Percentiles rank a stretch among this genome's conserved stretches.
Evolutionary conservation across 1,284 basidiomycete genomes (phyloP).

Genomic region (Schizopora paradoxa): DNA sequence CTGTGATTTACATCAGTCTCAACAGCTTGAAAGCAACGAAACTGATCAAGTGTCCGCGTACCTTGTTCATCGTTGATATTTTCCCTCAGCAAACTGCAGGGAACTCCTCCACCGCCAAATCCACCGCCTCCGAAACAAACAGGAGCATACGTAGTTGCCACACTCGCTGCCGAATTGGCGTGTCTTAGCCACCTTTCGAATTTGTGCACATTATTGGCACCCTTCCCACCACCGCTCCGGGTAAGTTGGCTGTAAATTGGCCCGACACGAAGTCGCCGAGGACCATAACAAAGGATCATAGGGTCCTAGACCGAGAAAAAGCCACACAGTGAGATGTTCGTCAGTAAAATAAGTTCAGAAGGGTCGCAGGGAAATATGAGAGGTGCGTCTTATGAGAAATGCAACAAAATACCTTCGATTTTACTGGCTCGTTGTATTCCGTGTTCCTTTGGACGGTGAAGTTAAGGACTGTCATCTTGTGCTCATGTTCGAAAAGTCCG

Average conservation of each 20-base stretch:
- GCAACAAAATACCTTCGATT: slow-evolving; percentile 72
- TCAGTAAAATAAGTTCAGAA: slow-evolving; percentile 3
- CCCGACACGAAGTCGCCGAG: slow-evolving; percentile 77
- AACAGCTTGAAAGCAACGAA: slow-evolving; percentile 15
- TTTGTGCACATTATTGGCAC: slow-evolving; percentile 96
- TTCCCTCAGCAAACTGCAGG: slow-evolving; percentile 71
- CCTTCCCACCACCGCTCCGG: slow-evolving; percentile 83
- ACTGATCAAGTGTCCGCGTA: slow-evolving; percentile 27
- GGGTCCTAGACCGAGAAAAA: too few relatives aligned
- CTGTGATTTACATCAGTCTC: slow-evolving; percentile 32
- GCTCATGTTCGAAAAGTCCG: slow-evolving; percentile 89
- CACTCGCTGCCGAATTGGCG: slow-evolving; percentile 69
- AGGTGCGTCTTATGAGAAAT: background rate
- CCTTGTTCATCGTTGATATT: slow-evolving; percentile 60
- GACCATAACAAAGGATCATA: slow-evolving; percentile 84
- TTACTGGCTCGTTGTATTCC: slow-evolving; percentile 84
- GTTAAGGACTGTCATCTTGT: slow-evolving; percentile 92
- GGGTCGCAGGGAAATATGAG: too few relatives aligned
- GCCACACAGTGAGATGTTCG: too few relatives aligned
- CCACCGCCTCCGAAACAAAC: slow-evolving; percentile 87
- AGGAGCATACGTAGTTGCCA: slow-evolving; percentile 87
- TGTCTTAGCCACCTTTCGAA: slow-evolving; percentile 91
- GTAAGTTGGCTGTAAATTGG: slow-evolving; percentile 93
- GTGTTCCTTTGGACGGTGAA: slow-evolving; percentile 95
- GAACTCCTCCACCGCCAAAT: too few relatives aligned